phyloP scores from a whole-genome alignment of 805 yeast species.

The Ogataea thermomethanolica region DNA sequence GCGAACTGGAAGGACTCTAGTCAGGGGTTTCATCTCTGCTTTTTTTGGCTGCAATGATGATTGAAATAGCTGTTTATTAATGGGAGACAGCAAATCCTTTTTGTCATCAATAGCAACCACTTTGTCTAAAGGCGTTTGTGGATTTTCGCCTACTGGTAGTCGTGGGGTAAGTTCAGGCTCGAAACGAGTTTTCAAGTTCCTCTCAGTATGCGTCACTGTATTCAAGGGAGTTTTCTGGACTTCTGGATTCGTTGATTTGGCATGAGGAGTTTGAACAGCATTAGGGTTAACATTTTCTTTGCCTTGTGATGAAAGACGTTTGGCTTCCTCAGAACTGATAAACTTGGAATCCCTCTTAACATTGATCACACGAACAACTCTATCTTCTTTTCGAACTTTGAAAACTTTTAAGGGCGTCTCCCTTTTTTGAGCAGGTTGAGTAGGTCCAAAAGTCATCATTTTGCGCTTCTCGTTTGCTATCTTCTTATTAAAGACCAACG shows the following conservation, averaged over 20 bases:
- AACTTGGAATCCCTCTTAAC: conserved; percentile 21
- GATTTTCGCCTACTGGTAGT: neutral
- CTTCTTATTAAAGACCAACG: conserved; percentile 53
- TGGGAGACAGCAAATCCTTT: neutral
- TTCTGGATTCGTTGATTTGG: neutral
- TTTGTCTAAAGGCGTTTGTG: conserved; percentile 2
- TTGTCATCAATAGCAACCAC: neutral
- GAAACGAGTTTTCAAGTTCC: neutral
- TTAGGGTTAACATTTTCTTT: conserved; percentile 6
- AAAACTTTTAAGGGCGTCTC: conserved; percentile 16
- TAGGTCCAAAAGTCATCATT: conserved; percentile 28
- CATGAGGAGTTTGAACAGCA: neutral
- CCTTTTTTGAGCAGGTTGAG: conserved; percentile 3
- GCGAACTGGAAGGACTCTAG: neutral
- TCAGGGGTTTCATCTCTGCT: neutral
- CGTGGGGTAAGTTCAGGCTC: conserved; percentile 1
- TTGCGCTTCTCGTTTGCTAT: conserved; percentile 41
- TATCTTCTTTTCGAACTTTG: conserved; percentile 23
- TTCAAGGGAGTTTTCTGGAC: neutral
- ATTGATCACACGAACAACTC: conserved; percentile 18
- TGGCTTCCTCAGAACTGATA: conserved; percentile 21
- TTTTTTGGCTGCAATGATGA: conserved; percentile 7
- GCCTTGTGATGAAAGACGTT: conserved; percentile 12
- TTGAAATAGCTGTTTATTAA: conserved; percentile 2
- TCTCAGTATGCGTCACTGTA: no score